Evolutionary conservation across 2,329 filamentous ascomycete species (phyloP), one percentile per base, ranked within the genome.

Genomic region (Tetracladium maxilliforme): DNA sequence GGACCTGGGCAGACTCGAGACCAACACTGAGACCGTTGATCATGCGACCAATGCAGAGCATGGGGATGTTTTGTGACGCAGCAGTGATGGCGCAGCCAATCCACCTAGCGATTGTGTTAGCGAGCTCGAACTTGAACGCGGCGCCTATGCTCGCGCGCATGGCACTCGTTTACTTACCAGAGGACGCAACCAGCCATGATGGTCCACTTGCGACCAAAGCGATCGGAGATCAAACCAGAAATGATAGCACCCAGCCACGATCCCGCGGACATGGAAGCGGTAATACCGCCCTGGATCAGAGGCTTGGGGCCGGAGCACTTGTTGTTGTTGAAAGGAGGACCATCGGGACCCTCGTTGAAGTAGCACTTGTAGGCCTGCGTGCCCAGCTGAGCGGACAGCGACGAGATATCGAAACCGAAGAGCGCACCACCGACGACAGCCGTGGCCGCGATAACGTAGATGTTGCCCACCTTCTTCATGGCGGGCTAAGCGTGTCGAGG

Each of bases 291-390:
- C 42, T 70, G 66, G 1, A 59, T 48, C 28, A 49, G 42, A 19
- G 54, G 42, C 9, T 42, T 45, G 4, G 68, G 69, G 17, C 70
- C 70, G 10, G 52, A 57, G 44, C 64, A 70, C 7, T 49, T 44
- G 7, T 51, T 49, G 31, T n/a, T n/a, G n/a, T n/a, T n/a, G n/a
- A 34, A 30, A 25, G 32, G 28, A 10, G 21, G 7, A n/a, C n/a
- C 19, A n/a, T 30, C 18, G 4, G 33, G 34, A 4, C 21, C 29
- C n/a, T n/a, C n/a, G n/a, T n/a, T n/a, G 51, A 83, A 83, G 48
- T 79, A 83, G 39, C 66, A 70, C 37, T 70, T 70, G 46, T 84
- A 84, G 23, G 72, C 64, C 29, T 70, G 49, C 1, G 71, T 78
- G 16, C 70, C 70, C 19, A 83, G 56, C 14, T 72, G 67, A 22